A percentile compares a stretch with the other conserved stretches of the same genome.
Evolutionary conservation across 495 filamentous ascomycete species (phyloP).

Genomic region (Neurospora terricola): DNA sequence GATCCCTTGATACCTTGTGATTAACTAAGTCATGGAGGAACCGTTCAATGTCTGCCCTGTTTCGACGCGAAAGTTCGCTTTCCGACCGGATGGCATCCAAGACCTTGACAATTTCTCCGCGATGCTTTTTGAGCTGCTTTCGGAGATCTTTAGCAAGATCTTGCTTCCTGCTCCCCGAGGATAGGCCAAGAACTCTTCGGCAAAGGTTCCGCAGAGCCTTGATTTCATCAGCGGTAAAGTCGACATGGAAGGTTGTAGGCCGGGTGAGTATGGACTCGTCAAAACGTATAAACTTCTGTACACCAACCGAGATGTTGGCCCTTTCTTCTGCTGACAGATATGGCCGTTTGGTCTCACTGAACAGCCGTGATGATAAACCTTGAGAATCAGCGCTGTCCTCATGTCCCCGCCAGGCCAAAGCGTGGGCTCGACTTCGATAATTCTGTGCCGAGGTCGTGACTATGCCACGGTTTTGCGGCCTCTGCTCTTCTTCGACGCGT

Average conservation of each 20-base stretch:
- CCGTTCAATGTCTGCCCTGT: conserved; percentile 19
- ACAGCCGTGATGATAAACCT: background rate
- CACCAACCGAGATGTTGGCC: conserved; percentile 9
- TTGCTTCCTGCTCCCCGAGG: background rate
- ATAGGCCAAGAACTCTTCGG: background rate
- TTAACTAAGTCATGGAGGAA: conserved; percentile 24
- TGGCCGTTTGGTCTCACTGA: conserved; percentile 13
- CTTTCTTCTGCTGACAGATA: conserved; percentile 22
- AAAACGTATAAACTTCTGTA: conserved; percentile 6
- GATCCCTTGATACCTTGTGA: conserved; percentile 6
- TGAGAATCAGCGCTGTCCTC: background rate
- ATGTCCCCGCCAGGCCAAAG: conserved; percentile 4
- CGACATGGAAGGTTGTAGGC: conserved; percentile 25
- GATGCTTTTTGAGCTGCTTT: conserved; percentile 5
- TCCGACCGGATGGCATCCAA: background rate
- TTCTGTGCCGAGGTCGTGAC: conserved; percentile 9
- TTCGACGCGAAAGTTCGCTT: conserved; percentile 4
- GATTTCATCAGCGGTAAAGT: conserved; percentile 43
- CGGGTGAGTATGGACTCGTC: background rate
- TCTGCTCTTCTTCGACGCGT: background rate
- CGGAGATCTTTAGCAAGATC: conserved; percentile 17
- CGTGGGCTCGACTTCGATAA: conserved; percentile 8
- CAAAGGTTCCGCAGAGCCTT: conserved; percentile 14
- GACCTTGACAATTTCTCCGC: background rate
- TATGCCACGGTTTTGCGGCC: background rate